Evolutionary conservation across 2,329 filamentous ascomycete species (phyloP), one percentile per base, ranked within the genome.

Genomic region (Neoscytalidium dimidiatum): DNA sequence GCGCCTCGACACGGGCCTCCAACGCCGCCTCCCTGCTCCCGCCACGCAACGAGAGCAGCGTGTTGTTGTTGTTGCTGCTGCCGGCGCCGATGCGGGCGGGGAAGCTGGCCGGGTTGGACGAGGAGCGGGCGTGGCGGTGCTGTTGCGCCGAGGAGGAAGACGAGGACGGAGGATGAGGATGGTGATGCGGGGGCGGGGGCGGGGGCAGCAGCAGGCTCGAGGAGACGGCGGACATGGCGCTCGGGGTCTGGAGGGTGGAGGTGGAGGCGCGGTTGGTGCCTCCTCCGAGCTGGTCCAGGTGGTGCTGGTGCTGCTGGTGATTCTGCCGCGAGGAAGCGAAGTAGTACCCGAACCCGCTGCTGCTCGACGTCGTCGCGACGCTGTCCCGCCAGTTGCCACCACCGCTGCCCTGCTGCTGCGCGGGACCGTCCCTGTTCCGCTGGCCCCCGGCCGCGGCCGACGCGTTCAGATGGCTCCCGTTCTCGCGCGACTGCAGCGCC

Each of bases 1-100:
- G 66, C 14, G 73, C 75, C 49, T 78, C 76, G 38, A 79, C 65
- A 3, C 77, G 65, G 62, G 38, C 66, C 62, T 67, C 67, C 56
- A 29, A 56, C 19, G 48, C 26, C 31, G 56, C 52, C 44, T 65
- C 62, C n/a, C 58, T n/a, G n/a, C n/a, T n/a, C 1, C 43, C n/a
- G 48, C 26, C 51, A 29, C 19, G 35, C 35, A 14, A 41, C 26
- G 28, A 23, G 31, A 14, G 41, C 44, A 14, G 17, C 19, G 31
- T 14, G 38, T 29, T 8, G 7, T 17, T 11, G 38, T 23, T 44
- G 31, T n/a, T 11, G 33, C 31, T 29, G 60, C 49, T 44, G 7
- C 38, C 38, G 23, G 21, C 17, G 48, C 28, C 43, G 33, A 14
- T 44, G 9, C 33, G 53, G n/a, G n/a, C n/a, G n/a, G n/a, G n/a